Evolutionary conservation across 495 filamentous ascomycete species (phyloP), one percentile per base, ranked within the genome.

Genomic region (Bombardia bombarda): DNA sequence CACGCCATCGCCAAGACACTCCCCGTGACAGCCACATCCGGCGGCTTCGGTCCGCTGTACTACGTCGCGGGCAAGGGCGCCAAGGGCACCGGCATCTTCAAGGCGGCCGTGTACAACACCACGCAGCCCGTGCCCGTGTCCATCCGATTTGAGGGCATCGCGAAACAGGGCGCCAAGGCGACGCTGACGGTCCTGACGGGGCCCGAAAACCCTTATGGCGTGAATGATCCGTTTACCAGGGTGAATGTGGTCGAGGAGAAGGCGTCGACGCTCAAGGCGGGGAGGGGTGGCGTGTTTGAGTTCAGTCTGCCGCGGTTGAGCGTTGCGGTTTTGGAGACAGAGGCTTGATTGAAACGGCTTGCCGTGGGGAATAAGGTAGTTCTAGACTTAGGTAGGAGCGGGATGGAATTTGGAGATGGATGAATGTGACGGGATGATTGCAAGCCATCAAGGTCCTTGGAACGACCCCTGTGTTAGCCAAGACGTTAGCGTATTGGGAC

Each of bases 41-140:
- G 67, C 5, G 50, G 60, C 0, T 52, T 79, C 55, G 67, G 68
- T 5, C 80, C 80, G 0, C 51, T 77, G 0, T 86, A 77, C 59
- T 83, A 73, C 56, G 79, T 77, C 3, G 77, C 77, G 2, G 67
- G 67, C 13, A 49, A 30, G 25, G 56, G 60, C 35, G 45, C 49
- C 28, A 26, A 52, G 4, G 57, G 61, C 13, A 58, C 61, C 14
- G 60, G 70, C 31, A 56, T 68, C 39, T 74, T 82, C 60, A 86
- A 86, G 52, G 69, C 68, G 9, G 80, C 79, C 23, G 73, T 82
- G 1, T 86, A 85, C 61, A 85, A 86, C 61, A 78, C 80, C 14
- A 55, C 47, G 12, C 62, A 47, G 3, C 52, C 61, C 3, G 60
- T 73, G 18, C 60, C 72, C 0, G 65, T 85, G 13, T 62, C 60